Evolutionary conservation across 805 yeast species (phyloP), one percentile per base, ranked within the genome.

Genomic region (Candida multigemmis): DNA sequence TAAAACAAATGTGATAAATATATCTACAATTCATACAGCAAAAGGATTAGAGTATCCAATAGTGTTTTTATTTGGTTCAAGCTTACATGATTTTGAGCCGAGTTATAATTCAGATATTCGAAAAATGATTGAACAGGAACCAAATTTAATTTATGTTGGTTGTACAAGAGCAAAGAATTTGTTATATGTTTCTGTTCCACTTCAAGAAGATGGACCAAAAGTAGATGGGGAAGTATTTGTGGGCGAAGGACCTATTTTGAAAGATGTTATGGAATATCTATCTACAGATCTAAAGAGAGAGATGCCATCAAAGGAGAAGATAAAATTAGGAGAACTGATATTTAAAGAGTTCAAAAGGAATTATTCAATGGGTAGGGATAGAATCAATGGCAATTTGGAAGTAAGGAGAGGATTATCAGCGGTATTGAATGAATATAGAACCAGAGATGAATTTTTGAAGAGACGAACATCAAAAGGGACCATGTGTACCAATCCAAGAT

Each of bases 21-120:
- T 79, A 1, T 73, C 85, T 0, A 81, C 89, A 0, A 68, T 81
- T 2, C 89, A 81, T 46, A 62, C 82, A 1, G 74, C 87, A 1
- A 81, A 81, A 38, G 89, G 91, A 0, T 46, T 78, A 4, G 86
- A 80, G 35, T 78, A 73, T 38, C 85, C 86, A 0, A 58, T 77
- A 8, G 84, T 77, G 2, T 78, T 79, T 46, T 38, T 77, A 4
- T 28, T 39, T 4, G 50, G 48, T 3, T 21, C 34, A 10, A 14
- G 10, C 8, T n/a, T n/a, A n/a, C n/a, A n/a, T n/a, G n/a, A n/a
- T n/a, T n/a, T n/a, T n/a, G n/a, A n/a, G n/a, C n/a, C n/a, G n/a
- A n/a, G n/a, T n/a, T n/a, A n/a, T n/a, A n/a, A n/a, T n/a, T n/a
- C n/a, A n/a, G n/a, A n/a, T n/a, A n/a, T n/a, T n/a, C n/a, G n/a